Evolutionary conservation across 2,329 filamentous ascomycete species (phyloP).

Genomic region (Colletotrichum sp.): DNA sequence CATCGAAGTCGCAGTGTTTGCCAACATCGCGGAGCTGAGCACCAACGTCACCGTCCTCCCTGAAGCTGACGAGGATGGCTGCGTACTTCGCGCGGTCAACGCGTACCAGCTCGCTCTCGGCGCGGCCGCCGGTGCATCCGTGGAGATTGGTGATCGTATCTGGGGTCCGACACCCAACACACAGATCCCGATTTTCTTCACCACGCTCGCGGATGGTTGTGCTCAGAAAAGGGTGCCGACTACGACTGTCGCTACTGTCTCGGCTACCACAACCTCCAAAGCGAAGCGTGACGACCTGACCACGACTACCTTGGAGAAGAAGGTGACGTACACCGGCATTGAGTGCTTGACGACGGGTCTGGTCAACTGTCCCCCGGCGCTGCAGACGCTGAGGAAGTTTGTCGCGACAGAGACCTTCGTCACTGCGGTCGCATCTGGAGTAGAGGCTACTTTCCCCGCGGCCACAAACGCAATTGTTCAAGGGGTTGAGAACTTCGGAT

Average conservation of each 20-base stretch:
- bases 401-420: constrained; percentile 43
- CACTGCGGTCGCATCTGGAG: constrained; percentile 43
- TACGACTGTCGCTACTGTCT: constrained; percentile 24
- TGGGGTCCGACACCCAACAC: constrained; percentile 56
- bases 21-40: constrained; percentile 58
- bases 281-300: constrained; percentile 34
- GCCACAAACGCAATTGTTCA: neutral
- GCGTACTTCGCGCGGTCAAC: constrained; percentile 51
- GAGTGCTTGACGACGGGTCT: constrained; percentile 46
- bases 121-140: constrained; percentile 57
- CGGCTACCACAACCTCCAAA: constrained; percentile 24
- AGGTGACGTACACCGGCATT: constrained; percentile 44
- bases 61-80: constrained; percentile 39
- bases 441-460: constrained; percentile 39
- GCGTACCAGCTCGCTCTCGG: constrained; percentile 58
- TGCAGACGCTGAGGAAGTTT: constrained; percentile 48
- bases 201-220: constrained; percentile 50
- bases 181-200: constrained; percentile 57
- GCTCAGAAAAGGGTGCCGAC: constrained; percentile 25
- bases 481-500: neutral
- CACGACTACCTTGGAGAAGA: constrained; percentile 33
- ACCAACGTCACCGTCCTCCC: constrained; percentile 52
- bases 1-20: constrained; percentile 52
- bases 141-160: constrained; percentile 44
- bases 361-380: constrained; percentile 54